phyloP scores from a whole-genome alignment of 2,329 filamentous ascomycete species.

The Basipetospora chlamydospora region DNA sequence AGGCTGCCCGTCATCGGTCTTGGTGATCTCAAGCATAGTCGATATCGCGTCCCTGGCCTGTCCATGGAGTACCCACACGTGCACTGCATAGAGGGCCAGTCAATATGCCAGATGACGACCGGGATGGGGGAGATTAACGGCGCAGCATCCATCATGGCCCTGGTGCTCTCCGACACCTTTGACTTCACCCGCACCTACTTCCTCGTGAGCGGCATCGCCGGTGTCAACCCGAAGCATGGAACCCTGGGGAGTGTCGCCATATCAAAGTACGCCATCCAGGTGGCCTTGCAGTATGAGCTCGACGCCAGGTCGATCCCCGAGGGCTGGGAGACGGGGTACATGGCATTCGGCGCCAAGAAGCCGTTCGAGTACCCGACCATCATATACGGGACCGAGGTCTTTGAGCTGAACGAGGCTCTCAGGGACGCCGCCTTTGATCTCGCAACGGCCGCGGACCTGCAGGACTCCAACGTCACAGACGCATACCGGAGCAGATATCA shows the following conservation, averaged over 20 bases:
- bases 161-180: conserved; percentile 47
- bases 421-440: conserved; percentile 36
- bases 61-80: conserved; percentile 51
- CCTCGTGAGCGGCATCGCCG: conserved; percentile 56
- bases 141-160: conserved; percentile 47
- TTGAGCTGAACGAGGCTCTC: conserved; percentile 47
- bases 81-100: conserved; percentile 45
- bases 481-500: conserved; percentile 41
- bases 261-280: conserved; percentile 55
- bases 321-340: conserved; percentile 54
- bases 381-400: conserved; percentile 56
- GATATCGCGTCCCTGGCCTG: conserved; percentile 45
- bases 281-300: conserved; percentile 63
- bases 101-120: conserved; percentile 54
- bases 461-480: conserved; percentile 31
- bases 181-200: conserved; percentile 57
- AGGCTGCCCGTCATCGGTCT: conserved; percentile 29
- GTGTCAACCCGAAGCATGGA: conserved; percentile 53
- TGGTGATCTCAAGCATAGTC: conserved; percentile 40
- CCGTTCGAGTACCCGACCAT: conserved; percentile 42
- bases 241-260: conserved; percentile 55
- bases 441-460: conserved; percentile 35
- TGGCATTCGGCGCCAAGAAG: conserved; percentile 42
- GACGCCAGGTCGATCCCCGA: conserved; percentile 52
- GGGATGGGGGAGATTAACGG: conserved; percentile 65